Evolutionary conservation across 164 flowering plant species (phyloP).

Genomic region (Nelumbo lutea): DNA sequence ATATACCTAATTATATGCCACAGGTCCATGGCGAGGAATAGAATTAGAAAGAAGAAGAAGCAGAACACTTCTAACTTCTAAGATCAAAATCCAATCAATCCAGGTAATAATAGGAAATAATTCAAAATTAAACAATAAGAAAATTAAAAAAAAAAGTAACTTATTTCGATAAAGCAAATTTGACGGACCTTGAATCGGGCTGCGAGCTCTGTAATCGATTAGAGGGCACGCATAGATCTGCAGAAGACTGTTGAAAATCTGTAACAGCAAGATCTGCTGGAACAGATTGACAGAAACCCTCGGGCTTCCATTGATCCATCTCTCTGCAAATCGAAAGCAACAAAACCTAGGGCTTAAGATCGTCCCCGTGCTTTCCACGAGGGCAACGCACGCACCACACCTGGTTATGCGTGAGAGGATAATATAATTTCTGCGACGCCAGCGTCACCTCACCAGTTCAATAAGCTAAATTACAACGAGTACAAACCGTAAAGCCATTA

Average conservation of each 20-base stretch:
- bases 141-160: not conserved
- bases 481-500: too few relatives aligned
- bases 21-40: too few relatives aligned
- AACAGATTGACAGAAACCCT: constrained; percentile 19
- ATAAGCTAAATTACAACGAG: too few relatives aligned
- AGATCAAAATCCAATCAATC: too few relatives aligned
- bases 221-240: constrained; percentile 9
- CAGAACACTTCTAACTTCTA: too few relatives aligned
- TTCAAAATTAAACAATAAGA: not conserved
- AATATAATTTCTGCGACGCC: too few relatives aligned
- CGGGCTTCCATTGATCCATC: constrained; percentile 27
- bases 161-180: not conserved
- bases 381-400: not conserved
- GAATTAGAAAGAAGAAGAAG: too few relatives aligned
- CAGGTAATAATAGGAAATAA: not conserved
- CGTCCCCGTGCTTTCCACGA: constrained; percentile 5
- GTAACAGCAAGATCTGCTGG: constrained; percentile 11
- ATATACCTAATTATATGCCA: too few relatives aligned
- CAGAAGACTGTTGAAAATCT: constrained; percentile 12
- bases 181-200: constrained; percentile 19
- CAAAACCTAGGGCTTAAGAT: constrained; percentile 2
- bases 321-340: constrained; percentile 2
- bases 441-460: too few relatives aligned
- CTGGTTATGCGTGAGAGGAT: too few relatives aligned
- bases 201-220: constrained; percentile 11